A percentile compares a stretch with the other conserved stretches of the same genome.
These are phyloP conservation scores for Cucumis variabilis DNA, from an alignment of 331 rosid genomes.

Conservation along the genomic window DNA sequence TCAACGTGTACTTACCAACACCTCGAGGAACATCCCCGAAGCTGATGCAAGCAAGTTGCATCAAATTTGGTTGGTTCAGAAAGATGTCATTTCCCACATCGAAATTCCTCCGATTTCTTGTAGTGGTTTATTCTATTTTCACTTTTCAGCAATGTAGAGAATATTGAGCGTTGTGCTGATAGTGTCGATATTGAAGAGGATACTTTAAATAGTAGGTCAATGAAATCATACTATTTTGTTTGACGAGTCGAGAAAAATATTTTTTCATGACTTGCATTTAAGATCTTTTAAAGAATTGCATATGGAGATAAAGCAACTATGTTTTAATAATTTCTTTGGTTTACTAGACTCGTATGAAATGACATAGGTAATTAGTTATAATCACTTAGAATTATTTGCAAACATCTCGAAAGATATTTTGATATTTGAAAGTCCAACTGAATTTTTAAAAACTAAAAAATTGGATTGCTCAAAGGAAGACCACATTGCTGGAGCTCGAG, in stretches of 20 bases:
- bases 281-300: constrained; percentile 63
- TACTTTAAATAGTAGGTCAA: constrained; percentile 72
- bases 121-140: background rate
- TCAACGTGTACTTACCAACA: no score
- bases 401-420: constrained; percentile 22
- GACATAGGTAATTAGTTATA: constrained; percentile 64
- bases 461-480: constrained; percentile 81
- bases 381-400: constrained; percentile 26
- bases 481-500: constrained; percentile 71
- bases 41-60: no score
- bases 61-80: no score
- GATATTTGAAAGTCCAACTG: constrained; percentile 29
- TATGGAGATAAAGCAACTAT: constrained; percentile 77
- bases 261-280: constrained; percentile 40
- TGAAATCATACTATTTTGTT: constrained; percentile 33
- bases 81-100: no score
- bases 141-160: constrained; percentile 88
- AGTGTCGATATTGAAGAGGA: constrained; percentile 89
- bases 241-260: constrained; percentile 32
- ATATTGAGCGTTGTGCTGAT: constrained; percentile 91
- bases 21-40: no score
- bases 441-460: constrained; percentile 72
- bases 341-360: constrained; percentile 82
- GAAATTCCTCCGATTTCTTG: no score
- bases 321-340: constrained; percentile 54